These are phyloP conservation scores for Lepidium didymum DNA, from an alignment of 345 rosid genomes.

Conservation along the genomic window DNA sequence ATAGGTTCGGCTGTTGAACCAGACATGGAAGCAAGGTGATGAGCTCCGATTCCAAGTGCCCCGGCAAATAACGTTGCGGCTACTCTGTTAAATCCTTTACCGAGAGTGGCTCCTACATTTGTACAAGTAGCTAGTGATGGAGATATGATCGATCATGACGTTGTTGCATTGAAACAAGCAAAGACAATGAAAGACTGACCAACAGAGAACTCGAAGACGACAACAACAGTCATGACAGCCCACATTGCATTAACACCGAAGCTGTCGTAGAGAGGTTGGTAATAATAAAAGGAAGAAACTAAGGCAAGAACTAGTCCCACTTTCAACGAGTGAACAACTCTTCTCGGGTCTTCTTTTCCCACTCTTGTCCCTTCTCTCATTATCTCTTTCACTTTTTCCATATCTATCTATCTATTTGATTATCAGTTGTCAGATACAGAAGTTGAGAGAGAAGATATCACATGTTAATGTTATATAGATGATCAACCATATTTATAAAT, in stretches of 20 bases:
- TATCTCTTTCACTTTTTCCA: slow-evolving; percentile 21
- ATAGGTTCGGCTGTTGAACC: slow-evolving; percentile 58
- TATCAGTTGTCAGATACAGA: too few species aligned
- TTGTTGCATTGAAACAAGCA: neutral
- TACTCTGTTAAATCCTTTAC: slow-evolving; percentile 65
- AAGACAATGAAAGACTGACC: slow-evolving; percentile 33
- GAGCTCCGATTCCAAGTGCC: slow-evolving; percentile 58
- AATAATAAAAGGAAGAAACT: slow-evolving; percentile 58
- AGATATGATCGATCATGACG: too few species aligned
- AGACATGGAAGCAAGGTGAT: slow-evolving; percentile 48
- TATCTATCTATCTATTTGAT: too few species aligned
- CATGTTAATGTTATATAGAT: too few species aligned
- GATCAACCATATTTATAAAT: too few species aligned
- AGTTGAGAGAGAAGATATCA: too few species aligned
- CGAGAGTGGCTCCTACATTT: slow-evolving; percentile 45
- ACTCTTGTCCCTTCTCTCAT: slow-evolving; percentile 29
- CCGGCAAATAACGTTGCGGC: slow-evolving; percentile 64
- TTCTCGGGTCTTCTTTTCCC: slow-evolving; percentile 63
- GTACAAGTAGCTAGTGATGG: too few species aligned
- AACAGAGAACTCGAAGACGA: slow-evolving; percentile 71
- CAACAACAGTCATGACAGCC: slow-evolving; percentile 84
- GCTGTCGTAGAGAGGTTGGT: slow-evolving; percentile 48
- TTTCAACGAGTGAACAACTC: slow-evolving; percentile 62
- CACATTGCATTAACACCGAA: slow-evolving; percentile 71
- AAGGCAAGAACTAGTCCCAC: slow-evolving; percentile 57